These are phyloP conservation scores for Eleusine indica DNA, from an alignment of 176 grass and related monocot species.

Conservation along the genomic window DNA sequence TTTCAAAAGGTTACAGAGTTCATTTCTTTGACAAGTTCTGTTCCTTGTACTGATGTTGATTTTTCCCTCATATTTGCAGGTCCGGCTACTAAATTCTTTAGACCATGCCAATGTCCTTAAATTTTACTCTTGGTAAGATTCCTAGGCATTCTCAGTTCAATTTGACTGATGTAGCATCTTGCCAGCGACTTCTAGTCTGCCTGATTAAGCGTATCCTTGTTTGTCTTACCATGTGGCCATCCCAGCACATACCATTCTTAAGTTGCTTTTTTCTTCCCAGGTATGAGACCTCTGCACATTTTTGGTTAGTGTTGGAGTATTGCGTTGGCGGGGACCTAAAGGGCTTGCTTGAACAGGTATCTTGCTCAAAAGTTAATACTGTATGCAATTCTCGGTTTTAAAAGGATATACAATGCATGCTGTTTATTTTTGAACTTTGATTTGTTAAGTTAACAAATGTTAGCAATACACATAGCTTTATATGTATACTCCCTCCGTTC, in stretches of 20 bases:
- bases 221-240: conserved; percentile 13
- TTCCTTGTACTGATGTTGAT: conserved; percentile 16
- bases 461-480: background rate
- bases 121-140: conserved; percentile 82
- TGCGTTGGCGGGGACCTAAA: conserved; percentile 90
- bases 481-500: background rate
- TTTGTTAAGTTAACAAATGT: conserved; percentile 15
- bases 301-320: conserved; percentile 94
- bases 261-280: conserved; percentile 39
- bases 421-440: background rate
- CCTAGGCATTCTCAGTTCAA: background rate
- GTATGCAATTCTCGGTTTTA: conserved; percentile 26
- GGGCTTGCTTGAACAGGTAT: conserved; percentile 84
- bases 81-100: conserved; percentile 88
- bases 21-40: background rate
- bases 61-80: conserved; percentile 57
- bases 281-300: conserved; percentile 96
- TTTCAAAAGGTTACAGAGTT: background rate
- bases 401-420: conserved; percentile 6
- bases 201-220: conserved; percentile 28
- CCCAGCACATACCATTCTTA: conserved; percentile 18
- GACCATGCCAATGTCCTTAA: conserved; percentile 88
- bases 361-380: conserved; percentile 15
- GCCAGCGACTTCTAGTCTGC: conserved; percentile 5
- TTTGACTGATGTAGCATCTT: conserved; percentile 16